These are phyloP conservation scores for Massariosphaeria phaeospora DNA, from an alignment of 495 filamentous ascomycete species.

Conservation along the genomic window DNA sequence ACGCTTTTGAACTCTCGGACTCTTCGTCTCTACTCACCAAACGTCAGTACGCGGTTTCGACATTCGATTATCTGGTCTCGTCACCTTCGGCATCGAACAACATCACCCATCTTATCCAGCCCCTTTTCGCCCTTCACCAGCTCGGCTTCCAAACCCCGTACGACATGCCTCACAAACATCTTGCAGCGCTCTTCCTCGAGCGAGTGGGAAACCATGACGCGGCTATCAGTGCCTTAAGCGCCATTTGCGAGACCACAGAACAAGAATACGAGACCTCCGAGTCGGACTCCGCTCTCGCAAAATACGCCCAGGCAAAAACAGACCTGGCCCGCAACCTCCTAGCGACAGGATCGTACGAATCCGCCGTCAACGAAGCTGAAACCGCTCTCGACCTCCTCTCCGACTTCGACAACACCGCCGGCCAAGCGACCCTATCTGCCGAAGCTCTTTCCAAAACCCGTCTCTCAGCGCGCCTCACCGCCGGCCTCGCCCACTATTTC, in stretches of 20 bases:
- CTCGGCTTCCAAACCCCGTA: slow-evolving; percentile 61
- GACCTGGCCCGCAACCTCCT: slow-evolving; percentile 79
- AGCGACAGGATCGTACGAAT: slow-evolving; percentile 55
- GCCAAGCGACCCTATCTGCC: slow-evolving; percentile 40
- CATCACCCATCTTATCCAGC: slow-evolving; percentile 59
- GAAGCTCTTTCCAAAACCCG: slow-evolving; percentile 59
- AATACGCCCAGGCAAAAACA: slow-evolving; percentile 76
- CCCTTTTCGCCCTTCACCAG: slow-evolving; percentile 84
- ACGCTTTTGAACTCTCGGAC: slow-evolving; percentile 87
- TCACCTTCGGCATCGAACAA: slow-evolving; percentile 54
- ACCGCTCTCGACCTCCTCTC: slow-evolving; percentile 38
- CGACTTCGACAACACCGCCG: slow-evolving; percentile 47
- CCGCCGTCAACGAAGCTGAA: slow-evolving; percentile 59
- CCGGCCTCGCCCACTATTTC: slow-evolving; percentile 77
- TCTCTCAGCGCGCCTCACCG: slow-evolving; percentile 79
- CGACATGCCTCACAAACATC: slow-evolving; percentile 67
- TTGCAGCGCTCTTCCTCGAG: slow-evolving; percentile 75
- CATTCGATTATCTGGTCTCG: slow-evolving; percentile 70
- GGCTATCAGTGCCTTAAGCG: slow-evolving; percentile 61
- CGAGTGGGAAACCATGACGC: slow-evolving; percentile 61
- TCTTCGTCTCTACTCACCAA: slow-evolving; percentile 65
- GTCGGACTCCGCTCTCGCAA: slow-evolving; percentile 61
- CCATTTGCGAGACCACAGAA: slow-evolving; percentile 64
- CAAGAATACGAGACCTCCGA: slow-evolving; percentile 79
- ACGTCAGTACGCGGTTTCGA: slow-evolving; percentile 67